Base-by-base conservation (phyloP, 2,329 filamentous ascomycete genomes). In the Aspergillus felis region DNA sequence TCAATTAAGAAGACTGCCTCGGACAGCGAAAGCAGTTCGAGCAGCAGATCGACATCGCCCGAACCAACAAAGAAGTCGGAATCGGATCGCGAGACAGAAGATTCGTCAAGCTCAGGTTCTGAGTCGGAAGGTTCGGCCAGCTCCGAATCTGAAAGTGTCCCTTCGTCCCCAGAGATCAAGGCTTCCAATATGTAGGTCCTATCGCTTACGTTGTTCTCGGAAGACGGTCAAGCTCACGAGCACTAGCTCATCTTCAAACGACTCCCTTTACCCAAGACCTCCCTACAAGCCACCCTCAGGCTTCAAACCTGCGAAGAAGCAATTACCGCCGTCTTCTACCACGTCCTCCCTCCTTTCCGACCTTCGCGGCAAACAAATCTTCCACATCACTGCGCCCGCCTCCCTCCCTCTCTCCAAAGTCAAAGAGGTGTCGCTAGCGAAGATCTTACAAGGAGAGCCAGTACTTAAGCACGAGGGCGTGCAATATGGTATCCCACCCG, bases 321-420 rank as follows among this genome's bases (percentile, higher is more conserved):
- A 70, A 46, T 54, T 66, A 20, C 62, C 69, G 4, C 66, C 70
- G 28, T 71, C 71, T 49, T 71, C 73, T 3, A 65, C 59, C 49
- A 63, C 69, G 47, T 66, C 70, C 49, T 71, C 74, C 25, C 55
- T 72, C 25, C 68, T 76, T 44, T 73, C 75, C 41, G 67, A 77
- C 51, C 67, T 78, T 51, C 64, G 64, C 51, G 74, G 74, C 53
- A 81, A 81, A 63, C 75, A 80, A 65, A 63, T 81, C 51, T 78
- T 78, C 69, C 77, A 81, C 60, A 78, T 81, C 56, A 76, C 76
- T 20, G 77, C 76, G 1, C 79, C 79, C 1, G 67, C 74, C 3
- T 74, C 68, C 50, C 69, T 81, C 20, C 75, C 78, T 20, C 60
- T 81, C 35, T 73, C 73, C 7, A 72, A 75, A 50, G 68, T 81